Conservation (phyloP, 164 flowering plant genomes). For the Sextonia rubra region DNA sequence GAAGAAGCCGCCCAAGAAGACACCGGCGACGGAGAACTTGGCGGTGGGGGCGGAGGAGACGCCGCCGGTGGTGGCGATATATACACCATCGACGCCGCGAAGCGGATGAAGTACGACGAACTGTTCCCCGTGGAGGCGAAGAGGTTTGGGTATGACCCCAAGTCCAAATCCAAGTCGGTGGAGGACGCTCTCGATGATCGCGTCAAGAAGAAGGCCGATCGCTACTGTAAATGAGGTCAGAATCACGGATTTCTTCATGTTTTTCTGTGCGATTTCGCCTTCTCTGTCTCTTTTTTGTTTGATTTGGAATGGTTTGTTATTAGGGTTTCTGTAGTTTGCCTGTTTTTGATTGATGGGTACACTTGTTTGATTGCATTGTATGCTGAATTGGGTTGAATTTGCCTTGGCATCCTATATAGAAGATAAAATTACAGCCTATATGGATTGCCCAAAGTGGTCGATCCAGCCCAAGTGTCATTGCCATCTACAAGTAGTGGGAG, state of each 20-base stretch:
- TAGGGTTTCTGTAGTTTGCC: neutral
- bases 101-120: constrained; percentile 78
- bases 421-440: too few species aligned
- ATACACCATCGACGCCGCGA: constrained; percentile 83
- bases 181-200: constrained; percentile 90
- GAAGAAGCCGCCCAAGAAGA: constrained; percentile 1
- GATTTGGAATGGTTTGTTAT: neutral
- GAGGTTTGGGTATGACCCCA: constrained; percentile 69
- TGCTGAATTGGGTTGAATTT: neutral
- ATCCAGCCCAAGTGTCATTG: too few species aligned
- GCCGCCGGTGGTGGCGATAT: constrained; percentile 20
- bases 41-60: neutral
- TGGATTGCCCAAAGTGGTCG: too few species aligned
- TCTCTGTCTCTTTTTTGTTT: neutral
- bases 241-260: neutral
- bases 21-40: neutral
- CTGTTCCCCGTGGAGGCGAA: constrained; percentile 84
- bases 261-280: neutral
- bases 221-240: constrained; percentile 72
- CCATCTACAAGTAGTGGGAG: too few species aligned
- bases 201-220: constrained; percentile 96
- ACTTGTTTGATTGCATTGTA: neutral
- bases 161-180: constrained; percentile 36
- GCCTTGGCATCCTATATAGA: too few species aligned
- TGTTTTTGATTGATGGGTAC: neutral